Base-by-base conservation (phyloP, 1,284 basidiomycete genomes). In the Omphalotus olearius region DNA sequence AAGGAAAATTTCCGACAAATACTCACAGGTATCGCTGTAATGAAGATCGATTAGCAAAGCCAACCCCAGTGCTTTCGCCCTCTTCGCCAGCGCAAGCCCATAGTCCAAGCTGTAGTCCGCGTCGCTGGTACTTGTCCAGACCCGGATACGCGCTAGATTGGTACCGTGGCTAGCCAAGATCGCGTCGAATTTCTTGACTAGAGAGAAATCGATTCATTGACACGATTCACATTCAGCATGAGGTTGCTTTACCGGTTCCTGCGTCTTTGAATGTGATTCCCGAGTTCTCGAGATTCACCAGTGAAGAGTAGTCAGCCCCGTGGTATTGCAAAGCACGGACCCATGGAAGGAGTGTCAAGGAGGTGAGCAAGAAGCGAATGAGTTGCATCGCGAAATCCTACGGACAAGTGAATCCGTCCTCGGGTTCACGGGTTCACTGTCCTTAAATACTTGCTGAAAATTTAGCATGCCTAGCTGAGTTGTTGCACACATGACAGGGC, bases 21-120 rank as follows among this genome's bases (percentile, higher is more conserved):
- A 57, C 71, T 51, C 59, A 80, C 79, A 83, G 3, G 78, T 83
- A 60, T 85, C 82, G 59, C 80, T 82, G 61, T 77, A 83, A 59
- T 85, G 82, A 44, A 84, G 60, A 57, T 84, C 80, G 6, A 85
- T 67, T 35, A 76, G 63, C 9, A 85, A 61, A n/a, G 69, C 69
- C 78, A 84, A 74, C 16, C 81, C 79, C 16, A 77, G 78, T 13
- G 74, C 77, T 50, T 71, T 73, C 36, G 79, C 76, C 13, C 82
- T 69, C 63, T 79, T 81, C 3, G 75, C 82, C 41, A 83, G 63
- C 0, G 69, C 67, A n/a, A 85, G 67, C 0, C 71, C 80, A 58
- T 82, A 82, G 41, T 62, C 67, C 48, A 81, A 64, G 57, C 74
- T 76, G 59, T 84, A 85, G 28, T 77, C 64, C 2, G 74, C 70